Percentiles rank a stretch among this genome's conserved stretches.
Conservation (phyloP, 495 filamentous ascomycete genomes). For the Aspergillus ostianus region DNA sequence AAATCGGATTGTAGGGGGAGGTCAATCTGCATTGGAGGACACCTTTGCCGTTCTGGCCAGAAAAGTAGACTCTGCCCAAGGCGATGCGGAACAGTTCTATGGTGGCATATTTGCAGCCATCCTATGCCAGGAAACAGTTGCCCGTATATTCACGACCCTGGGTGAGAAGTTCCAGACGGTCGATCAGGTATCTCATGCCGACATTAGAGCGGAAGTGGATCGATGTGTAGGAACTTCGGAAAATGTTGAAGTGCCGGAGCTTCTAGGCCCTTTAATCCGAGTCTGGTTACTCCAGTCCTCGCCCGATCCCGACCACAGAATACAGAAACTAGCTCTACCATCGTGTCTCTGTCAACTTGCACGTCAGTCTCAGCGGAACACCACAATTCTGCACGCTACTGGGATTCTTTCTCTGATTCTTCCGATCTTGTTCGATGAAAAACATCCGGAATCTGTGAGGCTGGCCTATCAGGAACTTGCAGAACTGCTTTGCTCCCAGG, state of each 20-base stretch:
- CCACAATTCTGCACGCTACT: slow-evolving; percentile 73
- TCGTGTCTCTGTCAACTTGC: slow-evolving; percentile 46
- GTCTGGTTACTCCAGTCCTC: slow-evolving; percentile 40
- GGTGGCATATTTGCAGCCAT: slow-evolving; percentile 81
- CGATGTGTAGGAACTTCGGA: slow-evolving; percentile 39
- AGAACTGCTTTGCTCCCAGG: slow-evolving; percentile 42
- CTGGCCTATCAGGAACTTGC: slow-evolving; percentile 54
- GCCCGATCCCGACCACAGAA: slow-evolving; percentile 20
- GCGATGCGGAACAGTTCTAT: slow-evolving; percentile 74
- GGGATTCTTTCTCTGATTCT: slow-evolving; percentile 72
- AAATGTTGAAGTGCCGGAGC: slow-evolving; percentile 40
- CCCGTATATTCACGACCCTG: slow-evolving; percentile 41
- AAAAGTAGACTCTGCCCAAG: slow-evolving; percentile 49
- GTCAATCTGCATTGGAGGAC: slow-evolving; percentile 74
- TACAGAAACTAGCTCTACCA: slow-evolving; percentile 36
- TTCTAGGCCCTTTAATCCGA: slow-evolving; percentile 41
- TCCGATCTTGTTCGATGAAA: slow-evolving; percentile 58
- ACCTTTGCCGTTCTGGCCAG: slow-evolving; percentile 58
- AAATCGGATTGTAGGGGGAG: slow-evolving; percentile 67
- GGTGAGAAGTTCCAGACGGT: slow-evolving; percentile 25
- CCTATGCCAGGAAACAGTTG: slow-evolving; percentile 69
- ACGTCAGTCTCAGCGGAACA: slow-evolving; percentile 66
- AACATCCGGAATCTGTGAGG: slow-evolving; percentile 48
- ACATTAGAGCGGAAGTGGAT: slow-evolving; percentile 33
- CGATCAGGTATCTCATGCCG: slow-evolving; percentile 15